Percentiles rank a stretch among this genome's conserved stretches.
phyloP scores from a whole-genome alignment of 768 basidiomycete species.

The Pleurotus cornucopiae region DNA sequence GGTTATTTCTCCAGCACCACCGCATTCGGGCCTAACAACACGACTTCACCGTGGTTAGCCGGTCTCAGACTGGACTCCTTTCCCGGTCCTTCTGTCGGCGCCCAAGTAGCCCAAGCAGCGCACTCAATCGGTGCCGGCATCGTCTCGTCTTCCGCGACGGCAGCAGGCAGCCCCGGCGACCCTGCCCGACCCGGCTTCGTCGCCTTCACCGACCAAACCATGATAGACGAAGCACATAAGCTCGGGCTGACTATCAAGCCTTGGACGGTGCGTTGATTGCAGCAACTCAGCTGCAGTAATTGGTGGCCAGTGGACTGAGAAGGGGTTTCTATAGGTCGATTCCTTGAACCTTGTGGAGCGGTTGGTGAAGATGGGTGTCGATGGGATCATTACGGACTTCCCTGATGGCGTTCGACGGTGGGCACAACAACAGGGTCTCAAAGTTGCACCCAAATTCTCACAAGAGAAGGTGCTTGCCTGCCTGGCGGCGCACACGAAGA shows the following conservation, averaged over 20 bases:
- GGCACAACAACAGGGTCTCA: constrained; percentile 46
- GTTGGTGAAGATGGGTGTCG: constrained; percentile 55
- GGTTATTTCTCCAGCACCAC: constrained; percentile 28
- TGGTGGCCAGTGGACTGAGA: too few relatives aligned
- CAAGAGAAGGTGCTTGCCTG: constrained; percentile 59
- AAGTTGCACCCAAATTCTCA: constrained; percentile 55
- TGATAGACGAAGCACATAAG: constrained; percentile 64
- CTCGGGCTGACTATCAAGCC: constrained; percentile 64
- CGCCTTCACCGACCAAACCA: constrained; percentile 60
- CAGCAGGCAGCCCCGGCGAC: constrained; percentile 35
- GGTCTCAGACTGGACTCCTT: constrained; percentile 63
- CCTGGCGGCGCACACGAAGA: constrained; percentile 47
- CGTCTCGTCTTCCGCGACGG: constrained; percentile 55
- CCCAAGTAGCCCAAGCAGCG: constrained; percentile 67
- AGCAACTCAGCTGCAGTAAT: too few relatives aligned
- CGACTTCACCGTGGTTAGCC: constrained; percentile 62
- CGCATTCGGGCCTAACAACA: constrained; percentile 34
- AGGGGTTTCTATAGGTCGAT: constrained; percentile 43
- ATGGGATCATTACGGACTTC: constrained; percentile 80
- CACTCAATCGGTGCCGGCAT: constrained; percentile 58
- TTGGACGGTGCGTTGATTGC: constrained; percentile 56
- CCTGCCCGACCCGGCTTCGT: constrained; percentile 39
- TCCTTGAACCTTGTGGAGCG: constrained; percentile 57
- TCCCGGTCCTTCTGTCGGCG: constrained; percentile 47
- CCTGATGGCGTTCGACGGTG: constrained; percentile 56